These are phyloP conservation scores for Mycotypha africana DNA, from an alignment of 371 early-diverging fungal genomes.

Conservation along the genomic window DNA sequence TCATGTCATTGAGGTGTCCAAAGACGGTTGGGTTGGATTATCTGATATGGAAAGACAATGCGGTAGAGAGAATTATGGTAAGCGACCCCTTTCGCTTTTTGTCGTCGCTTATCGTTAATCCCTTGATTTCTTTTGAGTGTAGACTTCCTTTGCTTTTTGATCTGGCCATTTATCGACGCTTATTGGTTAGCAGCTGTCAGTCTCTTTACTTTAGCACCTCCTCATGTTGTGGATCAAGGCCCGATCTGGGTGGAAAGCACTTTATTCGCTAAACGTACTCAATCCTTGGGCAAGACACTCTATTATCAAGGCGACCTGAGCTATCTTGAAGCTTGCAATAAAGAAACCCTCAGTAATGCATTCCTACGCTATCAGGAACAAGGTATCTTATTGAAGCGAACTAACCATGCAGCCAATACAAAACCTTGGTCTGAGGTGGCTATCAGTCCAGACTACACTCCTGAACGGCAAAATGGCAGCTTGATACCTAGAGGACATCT, in stretches of 20 bases:
- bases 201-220: conserved; percentile 54
- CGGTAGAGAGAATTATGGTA: conserved; percentile 83
- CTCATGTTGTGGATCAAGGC: conserved; percentile 10
- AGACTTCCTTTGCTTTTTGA: conserved; percentile 83
- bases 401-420: conserved; percentile 36
- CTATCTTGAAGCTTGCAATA: conserved; percentile 83
- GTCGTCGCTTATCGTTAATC: no score
- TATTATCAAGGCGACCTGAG: conserved; percentile 78
- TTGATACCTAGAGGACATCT: conserved; percentile 58
- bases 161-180: conserved; percentile 89
- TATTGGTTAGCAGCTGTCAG: conserved; percentile 79
- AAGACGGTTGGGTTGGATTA: conserved; percentile 54
- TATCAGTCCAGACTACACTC: conserved; percentile 51
- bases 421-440: conserved; percentile 49
- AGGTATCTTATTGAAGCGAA: conserved; percentile 56
- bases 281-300: conserved; percentile 76
- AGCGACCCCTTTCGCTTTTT: no score
- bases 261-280: conserved; percentile 62
- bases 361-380: conserved; percentile 64
- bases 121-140: not conserved
- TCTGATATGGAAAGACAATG: conserved; percentile 63
- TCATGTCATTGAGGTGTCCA: conserved; percentile 51
- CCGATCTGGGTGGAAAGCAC: conserved; percentile 67
- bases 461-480: conserved; percentile 47
- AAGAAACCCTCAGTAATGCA: conserved; percentile 80